Conservation (phyloP, 177 flowering plant genomes). For the Telopea speciosissima region DNA sequence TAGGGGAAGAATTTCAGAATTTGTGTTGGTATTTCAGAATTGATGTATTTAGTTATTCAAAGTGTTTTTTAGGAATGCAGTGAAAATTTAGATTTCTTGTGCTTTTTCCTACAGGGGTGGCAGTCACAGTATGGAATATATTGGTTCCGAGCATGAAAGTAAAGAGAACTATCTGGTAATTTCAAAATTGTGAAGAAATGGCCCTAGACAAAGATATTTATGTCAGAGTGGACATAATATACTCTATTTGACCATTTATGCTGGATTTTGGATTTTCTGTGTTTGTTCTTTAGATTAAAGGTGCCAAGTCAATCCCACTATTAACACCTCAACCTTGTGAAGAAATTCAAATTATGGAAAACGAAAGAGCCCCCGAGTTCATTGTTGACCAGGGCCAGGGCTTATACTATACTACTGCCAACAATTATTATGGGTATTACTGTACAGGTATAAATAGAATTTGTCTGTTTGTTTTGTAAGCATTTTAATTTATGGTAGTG, state of each 20-base stretch:
- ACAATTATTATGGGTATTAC: constrained; percentile 69
- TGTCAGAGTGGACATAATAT: background rate
- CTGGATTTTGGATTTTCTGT: background rate
- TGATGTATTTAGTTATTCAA: background rate
- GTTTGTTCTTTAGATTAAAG: constrained; percentile 42
- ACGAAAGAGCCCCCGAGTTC: constrained; percentile 60
- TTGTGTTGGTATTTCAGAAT: background rate
- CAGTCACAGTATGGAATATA: constrained; percentile 44
- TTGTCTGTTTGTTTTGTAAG: background rate
- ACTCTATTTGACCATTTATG: background rate
- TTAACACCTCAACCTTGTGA: constrained; percentile 31
- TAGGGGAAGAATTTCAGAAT: background rate
- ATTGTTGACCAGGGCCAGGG: constrained; percentile 70
- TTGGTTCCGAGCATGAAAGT: constrained; percentile 36
- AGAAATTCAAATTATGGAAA: constrained; percentile 54
- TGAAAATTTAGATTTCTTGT: background rate
- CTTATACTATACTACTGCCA: constrained; percentile 60
- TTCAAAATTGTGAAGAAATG: background rate
- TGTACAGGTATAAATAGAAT: constrained; percentile 59
- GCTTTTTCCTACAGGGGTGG: constrained; percentile 32
- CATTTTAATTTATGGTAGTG: background rate
- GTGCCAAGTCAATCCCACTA: constrained; percentile 29
- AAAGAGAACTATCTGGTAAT: constrained; percentile 41
- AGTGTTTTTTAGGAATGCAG: background rate
- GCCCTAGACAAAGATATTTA: background rate